phyloP scores from a whole-genome alignment of 257 asterid genomes.

The Solanum clarkiae region DNA sequence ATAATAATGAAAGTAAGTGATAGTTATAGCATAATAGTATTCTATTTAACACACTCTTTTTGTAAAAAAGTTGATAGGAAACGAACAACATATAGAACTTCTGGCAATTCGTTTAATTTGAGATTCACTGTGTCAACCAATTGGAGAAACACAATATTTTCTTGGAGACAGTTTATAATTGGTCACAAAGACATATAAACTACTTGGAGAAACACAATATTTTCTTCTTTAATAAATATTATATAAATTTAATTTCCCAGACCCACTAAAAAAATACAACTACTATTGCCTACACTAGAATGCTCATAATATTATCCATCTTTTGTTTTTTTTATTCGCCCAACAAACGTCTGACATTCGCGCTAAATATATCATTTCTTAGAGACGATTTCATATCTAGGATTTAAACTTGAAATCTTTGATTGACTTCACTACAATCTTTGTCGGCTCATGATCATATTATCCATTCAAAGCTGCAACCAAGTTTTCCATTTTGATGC shows the following conservation, averaged over 20 bases:
- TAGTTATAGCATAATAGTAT: too few relatives aligned
- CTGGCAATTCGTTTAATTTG: too few relatives aligned
- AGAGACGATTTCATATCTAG: rapidly evolving
- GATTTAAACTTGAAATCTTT: rapidly evolving
- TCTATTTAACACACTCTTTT: too few relatives aligned
- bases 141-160: too few relatives aligned
- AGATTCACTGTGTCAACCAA: too few relatives aligned
- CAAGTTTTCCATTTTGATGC: conserved; percentile 35
- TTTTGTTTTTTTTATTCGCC: neutral
- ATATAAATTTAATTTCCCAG: neutral
- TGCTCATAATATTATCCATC: neutral
- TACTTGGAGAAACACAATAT: neutral
- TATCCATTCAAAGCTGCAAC: conserved; percentile 23
- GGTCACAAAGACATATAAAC: neutral
- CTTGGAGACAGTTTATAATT: too few relatives aligned
- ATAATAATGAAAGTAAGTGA: too few relatives aligned
- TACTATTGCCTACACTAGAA: too few relatives aligned
- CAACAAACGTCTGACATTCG: too few relatives aligned
- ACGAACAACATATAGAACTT: too few relatives aligned
- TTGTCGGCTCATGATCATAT: neutral
- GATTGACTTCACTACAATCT: neutral
- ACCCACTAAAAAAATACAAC: too few relatives aligned
- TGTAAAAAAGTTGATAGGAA: too few relatives aligned
- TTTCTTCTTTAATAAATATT: neutral
- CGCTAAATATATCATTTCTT: rapidly evolving